Evolutionary conservation across 2,329 filamentous ascomycete genomes (phyloP), one percentile per base, ranked within the genome.

Genomic region (Cercospora nicotianae): DNA sequence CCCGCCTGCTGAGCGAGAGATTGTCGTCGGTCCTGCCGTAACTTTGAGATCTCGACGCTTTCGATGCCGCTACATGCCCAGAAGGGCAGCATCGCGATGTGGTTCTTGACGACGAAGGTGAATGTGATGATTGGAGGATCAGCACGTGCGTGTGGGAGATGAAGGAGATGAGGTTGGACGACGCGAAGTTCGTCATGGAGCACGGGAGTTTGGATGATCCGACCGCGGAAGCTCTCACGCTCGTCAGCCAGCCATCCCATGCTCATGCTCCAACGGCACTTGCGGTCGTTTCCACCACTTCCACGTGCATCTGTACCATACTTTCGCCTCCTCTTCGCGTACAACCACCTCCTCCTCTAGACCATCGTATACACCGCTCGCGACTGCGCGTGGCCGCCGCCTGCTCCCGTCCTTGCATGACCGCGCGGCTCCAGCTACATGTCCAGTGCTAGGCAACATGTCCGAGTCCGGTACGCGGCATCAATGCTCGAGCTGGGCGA

Each of bases 401-500:
- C 36, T 42, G 13, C 31, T 42, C 20, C 33, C 18, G 18, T 20
- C n/a, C 33, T 64, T 64, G 53, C 48, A 64, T 58, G 61, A 57
- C 30, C 33, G 62, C 62, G 61, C 45, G 18, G 28, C 45, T 12
- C 23, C 18, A 63, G 26, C 28, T 30, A 36, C 30, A 72, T 67
- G 65, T 60, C 64, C 57, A 63, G 67, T 33, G 33, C 66, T 23
- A 65, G 67, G 60, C 72, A 70, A 26, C 67, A 73, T 73, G 72
- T 69, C 72, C 66, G 72, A 73, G 60, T 68, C 68, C 57, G 69
- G 69, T 72, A 71, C 12, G 31, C 51, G 3, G 31, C 51, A 51
- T 36, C 45, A 18, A 55, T 55, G 48, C 48, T 13, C 51, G 36
- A 57, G 33, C 59, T 45, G 59, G 36, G 31, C 65, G 33, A 9